Conservation (phyloP, 2,329 filamentous ascomycete species). For the Alternaria sp. region DNA sequence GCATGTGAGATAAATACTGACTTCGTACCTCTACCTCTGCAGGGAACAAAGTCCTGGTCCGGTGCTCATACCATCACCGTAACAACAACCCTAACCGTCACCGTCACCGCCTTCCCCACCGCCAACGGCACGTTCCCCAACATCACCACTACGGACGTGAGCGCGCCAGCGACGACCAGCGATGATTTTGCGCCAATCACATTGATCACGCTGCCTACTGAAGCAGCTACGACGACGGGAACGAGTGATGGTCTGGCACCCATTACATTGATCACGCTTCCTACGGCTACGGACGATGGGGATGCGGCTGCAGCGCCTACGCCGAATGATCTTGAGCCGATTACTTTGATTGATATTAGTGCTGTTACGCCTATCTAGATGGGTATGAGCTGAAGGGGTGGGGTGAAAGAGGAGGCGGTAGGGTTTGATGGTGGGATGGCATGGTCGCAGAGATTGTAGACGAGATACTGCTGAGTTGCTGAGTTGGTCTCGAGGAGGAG, state of each 20-base stretch:
- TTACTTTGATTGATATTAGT: constrained; percentile 8
- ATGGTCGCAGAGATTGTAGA: background rate
- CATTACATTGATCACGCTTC: constrained; percentile 1
- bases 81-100: background rate
- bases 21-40: too few relatives aligned
- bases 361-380: background rate
- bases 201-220: background rate
- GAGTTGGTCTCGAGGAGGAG: background rate
- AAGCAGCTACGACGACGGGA: background rate
- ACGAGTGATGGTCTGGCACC: background rate
- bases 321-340: constrained; percentile 3
- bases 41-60: background rate
- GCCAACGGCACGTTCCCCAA: background rate
- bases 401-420: too few relatives aligned
- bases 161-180: background rate
- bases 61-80: background rate
- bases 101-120: background rate
- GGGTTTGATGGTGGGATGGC: background rate
- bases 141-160: background rate
- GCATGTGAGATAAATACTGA: too few relatives aligned
- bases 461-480: background rate
- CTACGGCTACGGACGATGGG: background rate
- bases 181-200: background rate
- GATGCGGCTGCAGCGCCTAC: background rate
- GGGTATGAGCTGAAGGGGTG: background rate